Evolutionary conservation across 83 land plant species (phyloP).

Genomic region (Picea abies): DNA sequence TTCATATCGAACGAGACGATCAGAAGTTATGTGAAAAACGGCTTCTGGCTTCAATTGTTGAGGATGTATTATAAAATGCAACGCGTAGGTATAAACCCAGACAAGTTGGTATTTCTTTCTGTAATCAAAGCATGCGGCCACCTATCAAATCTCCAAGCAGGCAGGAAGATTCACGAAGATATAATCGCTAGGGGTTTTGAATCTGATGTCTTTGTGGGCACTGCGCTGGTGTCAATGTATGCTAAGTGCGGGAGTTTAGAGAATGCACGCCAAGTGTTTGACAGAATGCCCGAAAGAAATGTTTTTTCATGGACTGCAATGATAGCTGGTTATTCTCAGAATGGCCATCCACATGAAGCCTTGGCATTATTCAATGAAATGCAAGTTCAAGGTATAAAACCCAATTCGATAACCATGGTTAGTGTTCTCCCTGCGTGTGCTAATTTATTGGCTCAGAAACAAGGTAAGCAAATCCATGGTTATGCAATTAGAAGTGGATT

Average conservation of each 20-base stretch:
- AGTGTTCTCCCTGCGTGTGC: no score
- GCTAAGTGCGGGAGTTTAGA: conserved; percentile 39
- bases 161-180: conserved; percentile 49
- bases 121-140: conserved; percentile 47
- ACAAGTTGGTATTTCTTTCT: conserved; percentile 46
- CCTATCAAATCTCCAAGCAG: conserved; percentile 26
- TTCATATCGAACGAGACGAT: no score
- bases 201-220: conserved; percentile 40
- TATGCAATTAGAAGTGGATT: no score
- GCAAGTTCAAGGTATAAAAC: conserved; percentile 12
- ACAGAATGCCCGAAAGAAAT: conserved; percentile 32
- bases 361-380: conserved; percentile 48
- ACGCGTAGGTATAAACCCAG: conserved; percentile 32
- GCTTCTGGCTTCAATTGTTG: conserved; percentile 6
- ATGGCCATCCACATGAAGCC: conserved; percentile 42
- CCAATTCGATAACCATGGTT: no score
- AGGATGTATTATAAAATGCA: conserved; percentile 38
- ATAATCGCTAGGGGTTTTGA: conserved; percentile 44
- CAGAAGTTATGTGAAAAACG: no score
- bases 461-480: no score
- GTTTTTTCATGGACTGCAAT: conserved; percentile 60
- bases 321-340: conserved; percentile 48
- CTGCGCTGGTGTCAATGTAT: conserved; percentile 55
- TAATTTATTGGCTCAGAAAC: no score
- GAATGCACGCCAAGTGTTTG: conserved; percentile 37